Percentiles rank a stretch among this genome's conserved stretches.
phyloP scores from a whole-genome alignment of 2,329 filamentous ascomycete genomes.

The Colletotrichum musae region DNA sequence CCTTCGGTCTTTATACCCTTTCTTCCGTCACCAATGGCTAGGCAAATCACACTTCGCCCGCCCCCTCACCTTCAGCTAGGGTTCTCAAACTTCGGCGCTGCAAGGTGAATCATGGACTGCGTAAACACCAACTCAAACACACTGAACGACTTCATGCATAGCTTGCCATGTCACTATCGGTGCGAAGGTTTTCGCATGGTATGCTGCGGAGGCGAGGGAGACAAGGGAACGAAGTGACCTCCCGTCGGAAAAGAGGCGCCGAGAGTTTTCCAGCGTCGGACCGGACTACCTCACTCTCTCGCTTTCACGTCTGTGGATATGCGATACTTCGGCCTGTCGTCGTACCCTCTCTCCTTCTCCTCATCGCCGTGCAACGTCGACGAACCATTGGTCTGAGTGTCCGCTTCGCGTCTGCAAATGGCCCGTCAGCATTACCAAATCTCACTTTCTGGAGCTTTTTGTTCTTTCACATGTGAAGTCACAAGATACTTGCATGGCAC shows the following conservation, averaged over 20 bases:
- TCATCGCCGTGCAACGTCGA: background rate
- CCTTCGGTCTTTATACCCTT: constrained; percentile 27
- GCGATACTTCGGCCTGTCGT: background rate
- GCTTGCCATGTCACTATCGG: constrained; percentile 9
- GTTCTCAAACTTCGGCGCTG: constrained; percentile 6
- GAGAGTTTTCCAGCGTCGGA: constrained; percentile 15
- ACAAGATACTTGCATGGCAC: background rate
- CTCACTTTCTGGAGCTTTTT: too few species aligned
- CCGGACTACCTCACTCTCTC: background rate
- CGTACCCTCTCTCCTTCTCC: background rate
- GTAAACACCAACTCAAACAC: constrained; percentile 33
- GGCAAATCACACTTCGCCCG: background rate
- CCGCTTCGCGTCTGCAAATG: background rate
- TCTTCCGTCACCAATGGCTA: background rate
- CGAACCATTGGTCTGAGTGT: constrained; percentile 27
- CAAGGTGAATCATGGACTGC: constrained; percentile 32
- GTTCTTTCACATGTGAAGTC: constrained; percentile 32
- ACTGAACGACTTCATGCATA: constrained; percentile 4
- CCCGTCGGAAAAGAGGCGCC: background rate
- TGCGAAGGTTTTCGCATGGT: constrained; percentile 35
- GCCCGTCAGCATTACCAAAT: background rate
- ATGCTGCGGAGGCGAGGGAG: constrained; percentile 1
- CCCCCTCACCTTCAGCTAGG: background rate
- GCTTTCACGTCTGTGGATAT: constrained; percentile 3
- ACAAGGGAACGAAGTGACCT: background rate